Percentiles rank a stretch among this genome's conserved stretches.
These are phyloP conservation scores for Myxozyma udenii DNA, from an alignment of 805 yeast species.

Conservation along the genomic window DNA sequence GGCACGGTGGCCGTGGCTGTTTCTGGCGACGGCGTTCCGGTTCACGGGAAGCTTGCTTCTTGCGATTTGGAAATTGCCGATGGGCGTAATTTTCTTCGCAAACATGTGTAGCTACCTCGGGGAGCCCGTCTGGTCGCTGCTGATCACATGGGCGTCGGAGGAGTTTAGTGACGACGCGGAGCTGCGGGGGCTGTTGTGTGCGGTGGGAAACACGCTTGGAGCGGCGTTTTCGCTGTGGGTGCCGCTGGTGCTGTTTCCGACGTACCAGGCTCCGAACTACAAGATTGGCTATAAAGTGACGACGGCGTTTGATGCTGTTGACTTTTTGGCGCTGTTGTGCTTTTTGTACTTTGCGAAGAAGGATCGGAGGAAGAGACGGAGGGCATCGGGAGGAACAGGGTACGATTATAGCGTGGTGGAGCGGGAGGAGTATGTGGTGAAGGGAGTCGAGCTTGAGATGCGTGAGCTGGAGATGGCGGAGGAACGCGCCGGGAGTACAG, in stretches of 20 bases:
- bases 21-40: slow-evolving; percentile 16
- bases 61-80: slow-evolving; percentile 23
- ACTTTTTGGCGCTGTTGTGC: slow-evolving; percentile 10
- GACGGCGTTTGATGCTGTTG: slow-evolving; percentile 20
- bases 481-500: not conserved
- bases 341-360: slow-evolving; percentile 19
- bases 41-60: slow-evolving; percentile 19
- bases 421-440: slow-evolving; percentile 1
- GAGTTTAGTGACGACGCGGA: slow-evolving; percentile 26
- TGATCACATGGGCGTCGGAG: slow-evolving; percentile 27
- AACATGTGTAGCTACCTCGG: slow-evolving; percentile 21
- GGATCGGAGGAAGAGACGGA: slow-evolving; percentile 2
- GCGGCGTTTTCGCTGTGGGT: slow-evolving; percentile 19
- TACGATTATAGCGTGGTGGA: slow-evolving; percentile 5
- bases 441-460: not conserved
- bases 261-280: slow-evolving; percentile 26
- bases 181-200: slow-evolving; percentile 21
- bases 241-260: slow-evolving; percentile 24
- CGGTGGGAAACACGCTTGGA: slow-evolving; percentile 22
- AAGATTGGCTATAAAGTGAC: slow-evolving; percentile 15
- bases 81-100: slow-evolving; percentile 22
- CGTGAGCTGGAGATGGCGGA: not conserved
- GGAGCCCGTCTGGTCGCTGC: slow-evolving; percentile 27
- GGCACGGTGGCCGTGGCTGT: slow-evolving; percentile 25
- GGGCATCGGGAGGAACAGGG: not conserved